A percentile compares a stretch with the other conserved stretches of the same genome.
These are phyloP conservation scores for Aspergillus panamensis DNA, from an alignment of 495 filamentous ascomycete species.

Conservation along the genomic window DNA sequence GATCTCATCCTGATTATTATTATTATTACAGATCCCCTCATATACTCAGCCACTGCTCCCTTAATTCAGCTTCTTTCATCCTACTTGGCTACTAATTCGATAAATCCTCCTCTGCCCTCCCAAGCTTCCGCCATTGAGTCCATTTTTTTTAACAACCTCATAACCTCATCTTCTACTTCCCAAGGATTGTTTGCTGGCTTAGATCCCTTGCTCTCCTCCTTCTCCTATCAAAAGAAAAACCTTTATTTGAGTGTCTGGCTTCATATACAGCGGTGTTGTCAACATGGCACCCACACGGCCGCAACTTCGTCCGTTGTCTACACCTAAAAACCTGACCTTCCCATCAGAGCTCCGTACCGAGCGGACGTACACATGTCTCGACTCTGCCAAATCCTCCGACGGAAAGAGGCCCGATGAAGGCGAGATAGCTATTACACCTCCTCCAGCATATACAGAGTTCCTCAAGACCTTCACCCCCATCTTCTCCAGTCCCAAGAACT, in stretches of 20 bases:
- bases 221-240: background rate
- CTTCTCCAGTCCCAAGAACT: slow-evolving; percentile 38
- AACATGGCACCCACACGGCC: slow-evolving; percentile 19
- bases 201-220: background rate
- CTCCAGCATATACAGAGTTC: slow-evolving; percentile 87
- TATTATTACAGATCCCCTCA: slow-evolving; percentile 3
- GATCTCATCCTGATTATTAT: slow-evolving; percentile 4
- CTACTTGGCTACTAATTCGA: background rate
- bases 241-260: background rate
- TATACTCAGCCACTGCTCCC: background rate
- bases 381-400: background rate
- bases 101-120: background rate
- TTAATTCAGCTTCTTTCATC: background rate
- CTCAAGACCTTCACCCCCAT: slow-evolving; percentile 74
- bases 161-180: slow-evolving; percentile 1
- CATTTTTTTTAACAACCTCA: background rate
- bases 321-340: slow-evolving; percentile 17
- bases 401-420: background rate
- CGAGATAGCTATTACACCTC: slow-evolving; percentile 72
- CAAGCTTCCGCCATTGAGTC: background rate
- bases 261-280: background rate
- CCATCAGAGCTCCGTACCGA: slow-evolving; percentile 21
- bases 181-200: too few relatives aligned
- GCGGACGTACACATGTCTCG: slow-evolving; percentile 11
- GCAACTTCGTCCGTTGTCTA: slow-evolving; percentile 16